Evolutionary conservation across 2,329 filamentous ascomycete genomes (phyloP).

Genomic region (Sporothrix globosa): DNA sequence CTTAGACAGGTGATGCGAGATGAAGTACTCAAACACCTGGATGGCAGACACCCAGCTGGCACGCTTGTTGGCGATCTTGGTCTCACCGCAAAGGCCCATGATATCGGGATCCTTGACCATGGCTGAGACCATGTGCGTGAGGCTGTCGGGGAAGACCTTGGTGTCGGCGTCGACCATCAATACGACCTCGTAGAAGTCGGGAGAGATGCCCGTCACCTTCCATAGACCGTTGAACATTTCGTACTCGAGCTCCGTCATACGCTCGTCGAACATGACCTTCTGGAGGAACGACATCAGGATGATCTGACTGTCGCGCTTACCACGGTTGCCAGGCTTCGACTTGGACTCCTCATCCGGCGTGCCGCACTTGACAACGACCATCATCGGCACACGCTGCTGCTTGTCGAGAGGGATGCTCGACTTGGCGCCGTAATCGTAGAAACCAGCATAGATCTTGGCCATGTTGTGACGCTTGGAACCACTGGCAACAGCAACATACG

Average conservation of each 20-base stretch:
- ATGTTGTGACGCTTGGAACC: constrained; percentile 99
- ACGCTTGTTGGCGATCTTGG: constrained; percentile 98
- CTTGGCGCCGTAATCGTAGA: constrained; percentile 90
- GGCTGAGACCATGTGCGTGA: constrained; percentile 98
- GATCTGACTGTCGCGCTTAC: constrained; percentile 98
- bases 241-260: constrained; percentile 98
- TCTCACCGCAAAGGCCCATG: constrained; percentile 98
- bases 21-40: constrained; percentile 99
- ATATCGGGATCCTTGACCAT: constrained; percentile 99
- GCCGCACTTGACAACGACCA: constrained; percentile 93
- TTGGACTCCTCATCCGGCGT: constrained; percentile 82
- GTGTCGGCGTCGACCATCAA: constrained; percentile 99
- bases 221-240: constrained; percentile 99
- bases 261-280: constrained; percentile 99
- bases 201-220: constrained; percentile 97
- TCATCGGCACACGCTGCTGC: constrained; percentile 97
- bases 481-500: constrained; percentile 93
- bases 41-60: constrained; percentile 96
- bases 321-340: constrained; percentile 92
- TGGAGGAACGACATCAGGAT: constrained; percentile 99
- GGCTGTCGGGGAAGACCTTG: constrained; percentile 96
- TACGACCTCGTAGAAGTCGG: constrained; percentile 96
- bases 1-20: constrained; percentile 95
- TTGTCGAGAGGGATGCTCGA: constrained; percentile 80
- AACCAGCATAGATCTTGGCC: constrained; percentile 97